phyloP scores from a whole-genome alignment of 352 stramenopile species.

The Globisporangium polare region DNA sequence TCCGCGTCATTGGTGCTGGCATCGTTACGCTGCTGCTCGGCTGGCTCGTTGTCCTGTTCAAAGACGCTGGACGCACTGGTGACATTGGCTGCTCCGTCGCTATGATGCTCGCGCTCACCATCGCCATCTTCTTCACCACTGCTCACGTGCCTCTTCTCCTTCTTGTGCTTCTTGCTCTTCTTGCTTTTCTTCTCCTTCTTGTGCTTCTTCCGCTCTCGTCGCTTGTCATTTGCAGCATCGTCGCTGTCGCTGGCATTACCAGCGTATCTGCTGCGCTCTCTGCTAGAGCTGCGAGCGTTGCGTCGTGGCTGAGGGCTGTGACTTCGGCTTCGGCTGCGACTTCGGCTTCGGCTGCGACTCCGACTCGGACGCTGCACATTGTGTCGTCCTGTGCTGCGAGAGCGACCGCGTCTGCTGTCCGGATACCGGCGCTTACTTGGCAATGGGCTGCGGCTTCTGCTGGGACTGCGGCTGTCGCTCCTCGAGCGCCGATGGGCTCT shows the following conservation, averaged over 20 bases:
- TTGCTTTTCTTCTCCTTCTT: conserved; percentile 21
- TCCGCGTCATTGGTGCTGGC: no score
- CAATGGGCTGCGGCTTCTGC: background rate
- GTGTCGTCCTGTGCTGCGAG: background rate
- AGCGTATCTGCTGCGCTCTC: conserved; percentile 6
- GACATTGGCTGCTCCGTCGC: background rate
- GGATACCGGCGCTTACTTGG: background rate
- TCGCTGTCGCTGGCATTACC: conserved; percentile 9
- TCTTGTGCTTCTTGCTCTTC: conserved; percentile 23
- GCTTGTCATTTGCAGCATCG: conserved; percentile 4
- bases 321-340: conserved; percentile 11
- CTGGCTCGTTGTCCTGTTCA: conserved; percentile 3
- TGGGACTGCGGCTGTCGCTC: background rate
- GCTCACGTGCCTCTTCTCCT: background rate
- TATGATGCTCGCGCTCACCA: background rate
- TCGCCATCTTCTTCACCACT: background rate
- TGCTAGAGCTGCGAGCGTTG: background rate
- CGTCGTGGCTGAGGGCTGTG: background rate
- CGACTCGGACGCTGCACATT: background rate
- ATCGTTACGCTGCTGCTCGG: background rate
- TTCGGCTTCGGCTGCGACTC: conserved; percentile 16
- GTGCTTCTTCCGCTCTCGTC: conserved; percentile 17
- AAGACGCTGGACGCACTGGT: background rate
- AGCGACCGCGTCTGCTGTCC: background rate
- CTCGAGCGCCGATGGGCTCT: background rate